Evolutionary conservation across 2,329 filamentous ascomycete genomes (phyloP), one percentile per base, ranked within the genome.

Genomic region (Chalara sp.): DNA sequence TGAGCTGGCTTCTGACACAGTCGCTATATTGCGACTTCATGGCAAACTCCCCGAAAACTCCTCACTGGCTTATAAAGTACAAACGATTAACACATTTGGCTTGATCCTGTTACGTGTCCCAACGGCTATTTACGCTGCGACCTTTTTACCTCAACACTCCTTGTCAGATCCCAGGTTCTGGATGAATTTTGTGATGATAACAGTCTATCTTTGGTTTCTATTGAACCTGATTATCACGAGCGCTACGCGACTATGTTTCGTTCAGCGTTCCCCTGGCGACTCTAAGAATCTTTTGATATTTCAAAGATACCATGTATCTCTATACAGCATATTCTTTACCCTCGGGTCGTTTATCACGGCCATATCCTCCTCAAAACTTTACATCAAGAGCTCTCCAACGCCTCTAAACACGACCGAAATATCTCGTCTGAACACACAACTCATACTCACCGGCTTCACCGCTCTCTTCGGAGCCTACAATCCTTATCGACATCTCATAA

Each of bases 1-100:
- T 3, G 51, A 53, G 32, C 29, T 53, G 8, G 48, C 51, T 13
- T 50, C 48, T 8, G 48, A 53, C 37, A 40, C 42, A 32, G 33
- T 31, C 10, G 47, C 37, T 41, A 29, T 53, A 6, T 28, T 50
- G 6, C 32, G 39, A 10, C 45, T 47, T 28, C 51, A 53, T 42
- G 48, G 35, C 21, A 30, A 50, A n/a, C 44, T 44, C 45, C 21
- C 44, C 10, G 32, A 29, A 6, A 53, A 32, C 6, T 53, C 51
- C 6, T 37, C 42, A 6, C 35, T 50, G 30, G 44, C 48, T 5
- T 51, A 48, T 32, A 44, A 33, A 35, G 21, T 50, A 30, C 48
- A 48, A 28, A 32, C 39, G 8, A 42, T 42, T 33, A 46, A 12
- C 32, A 31, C 21, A 13, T 6, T 47, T 11, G 44, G 46, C 4